Percentiles rank a stretch among this genome's conserved stretches.
These are phyloP conservation scores for Tuber calosporum DNA, from an alignment of 495 filamentous ascomycete species.

Conservation along the genomic window DNA sequence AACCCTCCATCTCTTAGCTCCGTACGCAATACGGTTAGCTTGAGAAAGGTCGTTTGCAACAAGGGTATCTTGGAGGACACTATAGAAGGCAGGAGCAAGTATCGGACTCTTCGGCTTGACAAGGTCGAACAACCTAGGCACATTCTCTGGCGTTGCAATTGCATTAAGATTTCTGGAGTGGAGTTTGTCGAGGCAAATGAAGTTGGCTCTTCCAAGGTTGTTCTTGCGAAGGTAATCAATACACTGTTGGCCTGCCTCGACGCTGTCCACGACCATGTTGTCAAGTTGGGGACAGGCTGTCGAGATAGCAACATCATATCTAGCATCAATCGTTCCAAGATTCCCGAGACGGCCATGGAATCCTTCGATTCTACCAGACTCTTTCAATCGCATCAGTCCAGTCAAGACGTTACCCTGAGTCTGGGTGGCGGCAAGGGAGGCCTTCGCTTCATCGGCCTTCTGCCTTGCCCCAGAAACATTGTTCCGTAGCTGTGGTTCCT, in stretches of 20 bases:
- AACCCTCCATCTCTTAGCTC: conserved; percentile 84
- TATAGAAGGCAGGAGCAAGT: conserved; percentile 90
- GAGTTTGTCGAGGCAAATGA: conserved; percentile 88
- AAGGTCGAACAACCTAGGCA: conserved; percentile 85
- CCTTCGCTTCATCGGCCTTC: conserved; percentile 89
- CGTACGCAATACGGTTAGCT: conserved; percentile 93
- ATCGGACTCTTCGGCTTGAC: conserved; percentile 79
- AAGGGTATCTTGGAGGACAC: conserved; percentile 82
- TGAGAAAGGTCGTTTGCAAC: conserved; percentile 89
- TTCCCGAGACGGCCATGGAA: conserved; percentile 95
- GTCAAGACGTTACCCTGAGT: conserved; percentile 87
- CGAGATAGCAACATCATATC: conserved; percentile 93
- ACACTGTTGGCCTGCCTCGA: conserved; percentile 91
- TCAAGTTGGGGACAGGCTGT: conserved; percentile 87
- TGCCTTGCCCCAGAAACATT: conserved; percentile 81
- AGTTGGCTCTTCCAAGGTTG: conserved; percentile 92
- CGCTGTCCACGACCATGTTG: conserved; percentile 91
- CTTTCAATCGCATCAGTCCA: conserved; percentile 86
- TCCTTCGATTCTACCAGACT: conserved; percentile 90
- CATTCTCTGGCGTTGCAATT: conserved; percentile 83
- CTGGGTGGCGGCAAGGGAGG: conserved; percentile 78
- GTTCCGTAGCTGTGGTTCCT: conserved; percentile 71
- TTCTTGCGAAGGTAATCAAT: conserved; percentile 97
- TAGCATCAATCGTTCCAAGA: conserved; percentile 86
- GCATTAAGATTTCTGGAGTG: conserved; percentile 63